Percentiles rank a stretch among this genome's conserved stretches.
Conservation (phyloP, 768 basidiomycete species). For the Amanita subjunquillea region DNA sequence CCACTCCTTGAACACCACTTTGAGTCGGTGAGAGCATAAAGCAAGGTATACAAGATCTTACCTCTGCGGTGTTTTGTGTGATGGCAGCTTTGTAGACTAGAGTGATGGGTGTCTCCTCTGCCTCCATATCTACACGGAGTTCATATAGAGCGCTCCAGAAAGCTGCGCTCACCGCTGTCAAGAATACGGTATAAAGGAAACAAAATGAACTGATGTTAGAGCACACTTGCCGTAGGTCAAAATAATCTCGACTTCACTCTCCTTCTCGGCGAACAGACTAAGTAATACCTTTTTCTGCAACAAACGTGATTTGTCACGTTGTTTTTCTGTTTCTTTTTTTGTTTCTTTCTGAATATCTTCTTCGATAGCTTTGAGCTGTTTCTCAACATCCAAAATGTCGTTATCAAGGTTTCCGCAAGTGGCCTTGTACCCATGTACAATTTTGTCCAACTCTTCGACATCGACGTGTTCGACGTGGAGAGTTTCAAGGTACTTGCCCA, state of each 20-base stretch:
- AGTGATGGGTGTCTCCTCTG: too few relatives aligned
- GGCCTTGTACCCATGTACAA: slow-evolving; percentile 22
- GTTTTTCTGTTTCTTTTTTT: slow-evolving; percentile 13
- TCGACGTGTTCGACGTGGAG: slow-evolving; percentile 18
- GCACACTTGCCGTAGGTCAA: slow-evolving; percentile 26
- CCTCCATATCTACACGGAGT: too few relatives aligned
- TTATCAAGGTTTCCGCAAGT: slow-evolving; percentile 23
- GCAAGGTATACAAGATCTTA: too few relatives aligned
- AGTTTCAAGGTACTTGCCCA: slow-evolving; percentile 25
- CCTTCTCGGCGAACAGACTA: slow-evolving; percentile 24
- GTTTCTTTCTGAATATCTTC: slow-evolving; percentile 11
- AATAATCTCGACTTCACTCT: slow-evolving; percentile 26
- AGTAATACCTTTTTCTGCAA: slow-evolving; percentile 21
- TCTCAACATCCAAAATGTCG: slow-evolving; percentile 18
- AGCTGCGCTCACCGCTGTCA: slow-evolving; percentile 14
- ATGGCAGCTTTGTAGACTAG: too few relatives aligned
- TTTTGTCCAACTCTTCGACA: slow-evolving; percentile 14
- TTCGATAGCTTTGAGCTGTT: slow-evolving; percentile 14
- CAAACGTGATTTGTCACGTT: slow-evolving; percentile 13
- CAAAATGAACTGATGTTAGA: neutral
- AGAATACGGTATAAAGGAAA: slow-evolving; percentile 6
- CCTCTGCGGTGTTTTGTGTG: too few relatives aligned
- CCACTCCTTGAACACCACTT: too few relatives aligned
- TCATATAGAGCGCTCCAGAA: too few relatives aligned
- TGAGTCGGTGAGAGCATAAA: too few relatives aligned